A percentile compares a stretch with the other conserved stretches of the same genome.
Conservation (phyloP, 805 yeast genomes). For the Teunomyces atbi region DNA sequence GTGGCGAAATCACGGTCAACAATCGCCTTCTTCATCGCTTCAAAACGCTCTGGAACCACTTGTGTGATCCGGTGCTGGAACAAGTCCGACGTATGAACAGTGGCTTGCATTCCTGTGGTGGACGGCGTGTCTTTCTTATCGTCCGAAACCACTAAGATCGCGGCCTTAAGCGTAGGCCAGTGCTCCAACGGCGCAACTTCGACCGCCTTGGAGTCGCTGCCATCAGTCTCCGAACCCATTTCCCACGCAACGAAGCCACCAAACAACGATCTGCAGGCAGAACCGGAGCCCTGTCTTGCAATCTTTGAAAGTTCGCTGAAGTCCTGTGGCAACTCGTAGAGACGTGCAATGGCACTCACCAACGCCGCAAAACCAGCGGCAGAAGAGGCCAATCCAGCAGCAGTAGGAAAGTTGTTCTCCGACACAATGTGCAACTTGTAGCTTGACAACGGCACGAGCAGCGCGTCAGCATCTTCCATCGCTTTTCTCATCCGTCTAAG, state of each 20-base stretch:
- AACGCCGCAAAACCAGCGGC: slow-evolving; percentile 99
- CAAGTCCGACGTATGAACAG: slow-evolving; percentile 85
- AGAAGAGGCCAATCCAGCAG: slow-evolving; percentile 96
- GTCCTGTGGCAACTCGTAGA: slow-evolving; percentile 82
- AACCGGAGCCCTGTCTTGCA: slow-evolving; percentile 98
- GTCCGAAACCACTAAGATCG: slow-evolving; percentile 88
- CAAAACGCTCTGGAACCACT: slow-evolving; percentile 84
- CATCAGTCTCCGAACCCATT: slow-evolving; percentile 76
- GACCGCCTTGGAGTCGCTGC: slow-evolving; percentile 93
- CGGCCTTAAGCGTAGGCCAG: slow-evolving; percentile 92
- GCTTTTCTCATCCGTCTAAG: slow-evolving; percentile 64
- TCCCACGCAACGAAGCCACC: slow-evolving; percentile 99
- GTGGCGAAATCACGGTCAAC: slow-evolving; percentile 65
- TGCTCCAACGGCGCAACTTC: slow-evolving; percentile 80
- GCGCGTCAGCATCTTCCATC: slow-evolving; percentile 54
- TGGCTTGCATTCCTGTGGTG: slow-evolving; percentile 94
- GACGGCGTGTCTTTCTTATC: slow-evolving; percentile 93
- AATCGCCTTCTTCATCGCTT: slow-evolving; percentile 78
- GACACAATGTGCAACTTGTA: slow-evolving; percentile 78
- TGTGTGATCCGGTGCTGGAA: slow-evolving; percentile 73
- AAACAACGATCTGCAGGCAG: slow-evolving; percentile 94
- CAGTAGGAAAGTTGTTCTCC: slow-evolving; percentile 97
- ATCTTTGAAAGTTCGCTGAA: slow-evolving; percentile 83
- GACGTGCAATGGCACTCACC: slow-evolving; percentile 80
- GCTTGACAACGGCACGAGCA: slow-evolving; percentile 59